Evolutionary conservation across 2,329 filamentous ascomycete genomes (phyloP).

Genomic region (Phoma herbarum): DNA sequence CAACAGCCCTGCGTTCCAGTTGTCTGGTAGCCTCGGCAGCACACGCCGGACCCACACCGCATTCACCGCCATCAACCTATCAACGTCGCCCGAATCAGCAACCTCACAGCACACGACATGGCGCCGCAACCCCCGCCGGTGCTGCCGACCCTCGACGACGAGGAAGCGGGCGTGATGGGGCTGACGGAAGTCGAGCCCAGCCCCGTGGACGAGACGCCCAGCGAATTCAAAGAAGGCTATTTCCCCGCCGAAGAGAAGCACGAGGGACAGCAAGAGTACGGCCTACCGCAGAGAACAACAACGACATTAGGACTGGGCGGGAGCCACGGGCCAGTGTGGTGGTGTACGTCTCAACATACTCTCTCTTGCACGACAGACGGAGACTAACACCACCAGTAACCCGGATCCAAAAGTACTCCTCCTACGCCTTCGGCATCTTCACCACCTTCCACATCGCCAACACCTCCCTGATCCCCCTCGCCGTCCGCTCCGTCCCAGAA

Average conservation of each 20-base stretch:
- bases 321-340: constrained; percentile 76
- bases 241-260: constrained; percentile 40
- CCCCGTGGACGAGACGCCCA: constrained; percentile 71
- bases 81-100: constrained; percentile 46
- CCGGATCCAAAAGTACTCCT: constrained; percentile 86
- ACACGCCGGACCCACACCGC: constrained; percentile 11
- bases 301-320: constrained; percentile 61
- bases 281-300: constrained; percentile 13
- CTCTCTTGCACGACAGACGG: no score
- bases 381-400: constrained; percentile 61
- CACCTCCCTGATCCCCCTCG: constrained; percentile 56
- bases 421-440: constrained; percentile 65
- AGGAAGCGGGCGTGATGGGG: constrained; percentile 65
- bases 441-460: constrained; percentile 55
- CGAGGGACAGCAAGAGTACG: constrained; percentile 20
- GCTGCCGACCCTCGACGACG: constrained; percentile 20
- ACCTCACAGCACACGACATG: constrained; percentile 20
- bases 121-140: constrained; percentile 8
- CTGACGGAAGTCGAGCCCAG: constrained; percentile 83
- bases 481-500: constrained; percentile 62
- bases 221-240: constrained; percentile 61
- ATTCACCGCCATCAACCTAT: constrained; percentile 31
- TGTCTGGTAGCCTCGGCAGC: constrained; percentile 6
- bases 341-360: constrained; percentile 66
- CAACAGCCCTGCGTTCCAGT: constrained; percentile 2